Evolutionary conservation across 1,139 yeast species (phyloP), one percentile per base, ranked within the genome.

Genomic region (Keqinozyma sinolaborantium): DNA sequence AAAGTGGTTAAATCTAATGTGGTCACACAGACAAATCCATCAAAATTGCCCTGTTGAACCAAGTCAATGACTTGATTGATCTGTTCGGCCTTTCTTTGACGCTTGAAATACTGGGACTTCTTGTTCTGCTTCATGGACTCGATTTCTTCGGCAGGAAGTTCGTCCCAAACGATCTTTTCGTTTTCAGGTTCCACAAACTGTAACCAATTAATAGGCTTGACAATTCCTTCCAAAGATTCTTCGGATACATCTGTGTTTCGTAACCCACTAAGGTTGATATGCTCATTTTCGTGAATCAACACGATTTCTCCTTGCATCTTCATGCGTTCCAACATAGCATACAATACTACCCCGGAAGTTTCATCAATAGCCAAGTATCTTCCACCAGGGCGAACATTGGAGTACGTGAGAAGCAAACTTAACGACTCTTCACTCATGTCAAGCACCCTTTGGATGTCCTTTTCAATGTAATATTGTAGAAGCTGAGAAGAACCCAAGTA

Each of bases 291-390:
- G 58, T 92, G 97, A 3, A 83, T 69, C 19, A 86, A 71, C 3
- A 87, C 73, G 29, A 94, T 77, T 8, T 77, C 66, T 11, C 97
- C 98, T 30, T 77, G 63, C 3, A 92, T 87, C 35, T 78, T 79
- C 94, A 92, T 85, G 50, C 97, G 70, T 53, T 94, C 98, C 62
- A 92, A 56, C 72, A 94, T 66, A 4, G 95, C 86, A 40, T 85
- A 85, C 3, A 85, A 76, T 2, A 92, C 56, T 13, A 90, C 68
- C 2, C 97, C 97, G 19, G 95, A 88, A 16, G 95, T 83, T 49
- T 92, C 98, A 52, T 92, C 99, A 33, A 87, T 71, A 4, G 92
- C 82, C 21, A 92, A 64, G 50, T 92, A 94, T 35, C 73, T 79
- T 1, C 98, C 97, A 7, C 95, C 95, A 0, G 95, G 90, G 46